Conservation (phyloP, 176 grass and related monocot species). For the Saccharum officinarum region DNA sequence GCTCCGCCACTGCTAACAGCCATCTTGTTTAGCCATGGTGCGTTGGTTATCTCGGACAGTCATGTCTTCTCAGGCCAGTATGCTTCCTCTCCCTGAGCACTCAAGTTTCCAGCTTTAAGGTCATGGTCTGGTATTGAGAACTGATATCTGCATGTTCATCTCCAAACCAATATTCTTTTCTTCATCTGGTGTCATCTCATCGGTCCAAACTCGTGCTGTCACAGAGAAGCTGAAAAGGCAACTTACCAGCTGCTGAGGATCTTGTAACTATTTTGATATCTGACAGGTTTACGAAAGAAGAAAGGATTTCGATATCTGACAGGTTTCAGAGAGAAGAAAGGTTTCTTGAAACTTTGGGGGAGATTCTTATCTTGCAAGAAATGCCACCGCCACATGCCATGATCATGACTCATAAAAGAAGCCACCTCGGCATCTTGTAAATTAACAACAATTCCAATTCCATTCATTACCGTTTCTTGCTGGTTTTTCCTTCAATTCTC, state of each 20-base stretch:
- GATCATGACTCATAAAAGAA: not conserved
- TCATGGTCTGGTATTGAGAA: not conserved
- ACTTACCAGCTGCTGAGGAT: not conserved
- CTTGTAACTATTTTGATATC: constrained; percentile 1
- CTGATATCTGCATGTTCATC: not conserved
- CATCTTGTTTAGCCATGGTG: not conserved
- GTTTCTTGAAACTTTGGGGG: not conserved
- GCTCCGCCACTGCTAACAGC: not conserved
- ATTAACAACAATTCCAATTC: not conserved
- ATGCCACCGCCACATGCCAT: constrained; percentile 34
- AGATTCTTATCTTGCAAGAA: constrained; percentile 41
- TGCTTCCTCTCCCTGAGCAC: not conserved
- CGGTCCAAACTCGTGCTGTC: not conserved
- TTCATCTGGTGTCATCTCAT: constrained; percentile 1
- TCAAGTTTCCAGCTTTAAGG: not conserved
- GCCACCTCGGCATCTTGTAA: not conserved
- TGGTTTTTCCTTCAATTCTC: not conserved
- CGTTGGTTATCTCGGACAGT: not conserved
- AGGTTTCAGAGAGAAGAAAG: constrained; percentile 1
- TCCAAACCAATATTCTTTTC: constrained; percentile 21
- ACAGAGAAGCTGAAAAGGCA: not conserved
- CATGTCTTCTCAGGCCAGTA: not conserved
- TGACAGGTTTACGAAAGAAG: not conserved
- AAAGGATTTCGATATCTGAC: constrained; percentile 11
- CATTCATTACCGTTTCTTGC: not conserved